These are phyloP conservation scores for Novymonas esmeraldas DNA, from an alignment of 208 protist species.

Conservation along the genomic window DNA sequence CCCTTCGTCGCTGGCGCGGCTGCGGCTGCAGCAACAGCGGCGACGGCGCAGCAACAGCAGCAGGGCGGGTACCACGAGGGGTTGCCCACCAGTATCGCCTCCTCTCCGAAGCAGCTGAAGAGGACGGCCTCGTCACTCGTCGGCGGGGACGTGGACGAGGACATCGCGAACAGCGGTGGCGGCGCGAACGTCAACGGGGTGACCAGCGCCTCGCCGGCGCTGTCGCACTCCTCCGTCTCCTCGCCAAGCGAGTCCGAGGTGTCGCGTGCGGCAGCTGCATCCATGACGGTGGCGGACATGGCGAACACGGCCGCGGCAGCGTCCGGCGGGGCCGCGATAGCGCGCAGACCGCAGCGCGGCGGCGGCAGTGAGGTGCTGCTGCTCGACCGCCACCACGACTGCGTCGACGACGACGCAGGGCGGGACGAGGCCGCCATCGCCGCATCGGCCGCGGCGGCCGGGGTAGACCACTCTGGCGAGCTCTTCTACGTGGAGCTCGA, in stretches of 20 bases:
- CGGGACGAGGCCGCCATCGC: neutral
- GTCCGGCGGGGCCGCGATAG: too few species aligned
- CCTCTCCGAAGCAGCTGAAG: conserved; percentile 3
- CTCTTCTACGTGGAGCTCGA: conserved; percentile 37
- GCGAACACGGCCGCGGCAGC: neutral
- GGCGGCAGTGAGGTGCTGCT: neutral
- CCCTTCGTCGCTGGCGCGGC: neutral
- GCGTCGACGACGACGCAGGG: neutral
- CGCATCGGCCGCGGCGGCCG: conserved; percentile 6
- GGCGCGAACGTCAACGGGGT: conserved; percentile 25
- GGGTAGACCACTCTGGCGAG: conserved; percentile 8
- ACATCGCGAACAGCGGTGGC: conserved; percentile 27
- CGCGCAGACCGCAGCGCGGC: neutral
- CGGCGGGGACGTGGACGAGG: conserved; percentile 26
- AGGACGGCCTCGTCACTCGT: conserved; percentile 14
- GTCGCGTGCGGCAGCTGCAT: conserved; percentile 2
- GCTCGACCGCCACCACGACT: neutral
- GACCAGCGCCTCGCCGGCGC: conserved; percentile 26
- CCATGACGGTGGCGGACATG: conserved; percentile 6
- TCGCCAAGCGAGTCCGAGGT: conserved; percentile 14
- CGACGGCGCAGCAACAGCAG: neutral
- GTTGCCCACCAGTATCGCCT: neutral
- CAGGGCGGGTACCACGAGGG: too few species aligned
- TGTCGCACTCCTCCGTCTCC: conserved; percentile 14
- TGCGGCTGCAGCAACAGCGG: neutral